Evolutionary conservation across 2,329 filamentous ascomycete genomes (phyloP), one percentile per base, ranked within the genome.

Genomic region (Colletotrichum sp.): DNA sequence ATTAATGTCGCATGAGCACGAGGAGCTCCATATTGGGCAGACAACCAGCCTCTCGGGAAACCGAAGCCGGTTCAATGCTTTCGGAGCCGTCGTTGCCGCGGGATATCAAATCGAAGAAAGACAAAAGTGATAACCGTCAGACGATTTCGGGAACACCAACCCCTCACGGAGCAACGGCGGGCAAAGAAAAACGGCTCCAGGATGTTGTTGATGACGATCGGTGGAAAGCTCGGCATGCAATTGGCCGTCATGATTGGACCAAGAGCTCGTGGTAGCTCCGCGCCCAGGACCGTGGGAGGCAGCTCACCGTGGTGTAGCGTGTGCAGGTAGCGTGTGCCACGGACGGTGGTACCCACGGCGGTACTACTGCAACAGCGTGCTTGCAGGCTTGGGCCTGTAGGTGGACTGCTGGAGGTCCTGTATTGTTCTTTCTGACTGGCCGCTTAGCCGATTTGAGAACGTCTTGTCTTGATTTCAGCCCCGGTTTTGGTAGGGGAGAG

Each of bases 211-310:
- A 73, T 75, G 73, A 75, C 64, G 73, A 69, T 75, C 24, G 24
- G 34, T 63, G 43, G 30, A 18, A 64, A 43, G 69, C 64, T 68
- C 38, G 70, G 65, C 73, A 67, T 48, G 70, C 43, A 74, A 76
- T 69, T 76, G 64, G 26, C 16, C 58, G 15, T 8, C 12, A 10
- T 76, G 74, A 76, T 76, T 76, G 74, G 74, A 38, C 43, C 21
- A 48, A n/a, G 52, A 52, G 64, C 64, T 74, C 58, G 48, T 28
- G 63, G 63, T 24, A 75, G 69, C 63, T 72, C 68, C n/a, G 69
- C 73, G 61, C 69, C 68, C 63, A 72, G 67, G 55, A 48, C 30
- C 32, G 73, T 72, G 67, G 69, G 64, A 74, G 58, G 72, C 67
- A 68, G 70, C 64, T 73, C 38, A 58, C 73, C 24, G 32, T 68